A percentile compares a stretch with the other conserved stretches of the same genome.
Evolutionary conservation across 2,329 filamentous ascomycete species (phyloP).

Genomic region (Ophiocordyceps polyrhachis-furcata): DNA sequence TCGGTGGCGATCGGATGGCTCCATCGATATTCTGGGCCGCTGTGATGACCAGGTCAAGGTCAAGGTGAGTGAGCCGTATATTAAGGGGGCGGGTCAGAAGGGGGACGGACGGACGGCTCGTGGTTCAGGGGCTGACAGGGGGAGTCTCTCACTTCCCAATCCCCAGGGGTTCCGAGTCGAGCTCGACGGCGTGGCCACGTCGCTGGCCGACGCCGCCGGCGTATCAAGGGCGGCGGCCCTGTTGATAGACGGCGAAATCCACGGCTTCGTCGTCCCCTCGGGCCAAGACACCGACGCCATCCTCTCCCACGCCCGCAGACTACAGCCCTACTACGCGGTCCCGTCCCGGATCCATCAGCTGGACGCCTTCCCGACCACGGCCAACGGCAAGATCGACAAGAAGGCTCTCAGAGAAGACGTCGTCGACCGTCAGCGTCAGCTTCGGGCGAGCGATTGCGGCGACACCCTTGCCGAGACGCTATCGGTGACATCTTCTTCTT

Average conservation of each 20-base stretch:
- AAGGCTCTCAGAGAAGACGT: constrained; percentile 19
- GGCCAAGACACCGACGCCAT: constrained; percentile 18
- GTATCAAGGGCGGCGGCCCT: constrained; percentile 29
- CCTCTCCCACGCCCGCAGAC: constrained; percentile 18
- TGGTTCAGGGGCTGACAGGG: background rate
- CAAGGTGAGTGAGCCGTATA: constrained; percentile 19
- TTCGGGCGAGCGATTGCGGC: constrained; percentile 3
- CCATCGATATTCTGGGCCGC: constrained; percentile 34
- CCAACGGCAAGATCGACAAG: constrained; percentile 40
- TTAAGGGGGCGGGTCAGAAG: background rate
- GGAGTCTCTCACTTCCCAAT: too few species aligned
- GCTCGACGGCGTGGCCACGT: constrained; percentile 36
- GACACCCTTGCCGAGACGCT: constrained; percentile 10
- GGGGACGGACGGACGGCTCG: background rate
- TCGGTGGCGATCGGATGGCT: constrained; percentile 32
- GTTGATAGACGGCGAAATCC: constrained; percentile 26
- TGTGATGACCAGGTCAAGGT: constrained; percentile 45
- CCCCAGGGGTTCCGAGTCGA: constrained; percentile 37
- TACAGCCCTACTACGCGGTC: constrained; percentile 36
- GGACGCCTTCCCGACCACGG: constrained; percentile 26
- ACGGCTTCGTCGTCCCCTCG: constrained; percentile 27
- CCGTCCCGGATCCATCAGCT: constrained; percentile 26
- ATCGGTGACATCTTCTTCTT: too few species aligned
- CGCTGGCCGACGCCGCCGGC: constrained; percentile 24
- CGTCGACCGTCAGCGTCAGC: constrained; percentile 3